These are phyloP conservation scores for Dioszegia crocea DNA, from an alignment of 768 basidiomycete species.

Conservation along the genomic window DNA sequence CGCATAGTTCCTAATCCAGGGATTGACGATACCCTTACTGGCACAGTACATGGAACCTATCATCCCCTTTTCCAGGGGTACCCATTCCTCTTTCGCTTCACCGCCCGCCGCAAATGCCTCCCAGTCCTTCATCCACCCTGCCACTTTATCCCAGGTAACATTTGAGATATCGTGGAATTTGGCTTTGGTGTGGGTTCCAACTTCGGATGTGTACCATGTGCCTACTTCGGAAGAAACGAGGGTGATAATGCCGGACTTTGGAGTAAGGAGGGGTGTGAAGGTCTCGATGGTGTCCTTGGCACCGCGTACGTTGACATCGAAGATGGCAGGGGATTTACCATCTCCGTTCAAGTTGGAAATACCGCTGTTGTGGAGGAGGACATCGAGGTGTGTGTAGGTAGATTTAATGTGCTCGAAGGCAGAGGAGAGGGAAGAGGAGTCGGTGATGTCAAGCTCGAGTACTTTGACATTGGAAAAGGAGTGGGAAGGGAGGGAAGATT, in stretches of 20 bases:
- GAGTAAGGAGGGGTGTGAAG: slow-evolving; percentile 14
- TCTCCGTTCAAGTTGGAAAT: slow-evolving; percentile 12
- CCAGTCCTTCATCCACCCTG: slow-evolving; percentile 17
- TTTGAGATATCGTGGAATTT: background rate
- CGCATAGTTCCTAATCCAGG: slow-evolving; percentile 9
- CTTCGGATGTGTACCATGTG: slow-evolving; percentile 5
- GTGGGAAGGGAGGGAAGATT: background rate
- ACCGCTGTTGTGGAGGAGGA: slow-evolving; percentile 22
- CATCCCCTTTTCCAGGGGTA: background rate
- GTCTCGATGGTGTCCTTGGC: slow-evolving; percentile 12
- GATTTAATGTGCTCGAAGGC: slow-evolving; percentile 6
- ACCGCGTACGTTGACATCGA: slow-evolving; percentile 16
- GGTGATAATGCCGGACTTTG: slow-evolving; percentile 3
- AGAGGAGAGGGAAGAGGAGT: slow-evolving; percentile 1
- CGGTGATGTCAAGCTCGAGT: slow-evolving; percentile 18
- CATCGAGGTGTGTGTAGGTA: slow-evolving; percentile 13
- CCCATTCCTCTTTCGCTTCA: slow-evolving; percentile 4
- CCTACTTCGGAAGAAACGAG: slow-evolving; percentile 16
- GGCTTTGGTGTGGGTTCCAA: background rate
- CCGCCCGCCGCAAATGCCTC: background rate
- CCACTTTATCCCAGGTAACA: slow-evolving; percentile 7
- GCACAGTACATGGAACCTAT: background rate
- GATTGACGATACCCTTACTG: slow-evolving; percentile 14
- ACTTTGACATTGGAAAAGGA: slow-evolving; percentile 11
- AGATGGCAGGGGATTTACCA: background rate